A percentile compares a stretch with the other conserved stretches of the same genome.
Evolutionary conservation across 768 basidiomycete genomes (phyloP).

Genomic region (Pisolithus orientalis): DNA sequence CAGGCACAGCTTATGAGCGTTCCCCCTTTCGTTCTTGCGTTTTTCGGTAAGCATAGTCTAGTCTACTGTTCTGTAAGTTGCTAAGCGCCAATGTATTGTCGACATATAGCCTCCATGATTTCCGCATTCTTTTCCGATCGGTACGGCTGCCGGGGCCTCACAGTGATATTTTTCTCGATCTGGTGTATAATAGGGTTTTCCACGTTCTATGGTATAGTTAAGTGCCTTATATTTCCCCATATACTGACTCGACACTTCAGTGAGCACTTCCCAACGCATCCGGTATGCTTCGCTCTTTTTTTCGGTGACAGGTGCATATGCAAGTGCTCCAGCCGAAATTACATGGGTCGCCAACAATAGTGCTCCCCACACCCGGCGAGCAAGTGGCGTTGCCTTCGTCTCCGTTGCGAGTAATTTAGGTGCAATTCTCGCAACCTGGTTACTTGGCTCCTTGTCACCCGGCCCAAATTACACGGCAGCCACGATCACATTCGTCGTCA

Average conservation of each 20-base stretch:
- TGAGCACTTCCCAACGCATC: slow-evolving; percentile 27
- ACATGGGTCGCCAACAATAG: slow-evolving; percentile 63
- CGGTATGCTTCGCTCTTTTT: slow-evolving; percentile 56
- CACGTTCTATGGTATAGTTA: slow-evolving; percentile 46
- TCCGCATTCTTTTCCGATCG: slow-evolving; percentile 47
- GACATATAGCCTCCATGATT: slow-evolving; percentile 28
- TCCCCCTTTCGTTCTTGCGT: slow-evolving; percentile 46
- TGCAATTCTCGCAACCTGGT: slow-evolving; percentile 58
- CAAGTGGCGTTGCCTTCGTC: slow-evolving; percentile 50
- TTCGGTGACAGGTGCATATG: slow-evolving; percentile 46
- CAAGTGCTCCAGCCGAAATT: slow-evolving; percentile 44
- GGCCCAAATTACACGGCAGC: slow-evolving; percentile 46
- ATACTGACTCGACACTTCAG: slow-evolving; percentile 6
- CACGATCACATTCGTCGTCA: slow-evolving; percentile 29
- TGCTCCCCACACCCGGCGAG: slow-evolving; percentile 49
- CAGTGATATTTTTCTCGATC: slow-evolving; percentile 38
- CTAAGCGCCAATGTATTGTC: neutral
- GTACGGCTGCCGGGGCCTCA: slow-evolving; percentile 44
- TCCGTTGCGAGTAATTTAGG: slow-evolving; percentile 55
- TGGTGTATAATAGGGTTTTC: slow-evolving; percentile 44
- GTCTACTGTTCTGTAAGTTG: neutral
- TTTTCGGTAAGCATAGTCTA: slow-evolving; percentile 33
- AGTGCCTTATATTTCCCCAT: neutral
- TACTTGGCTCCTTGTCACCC: slow-evolving; percentile 44
- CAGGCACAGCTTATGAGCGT: slow-evolving; percentile 60